Percentiles rank a stretch among this genome's conserved stretches.
phyloP scores from a whole-genome alignment of 176 grass and related monocot species.

The Aegilops bicornis region DNA sequence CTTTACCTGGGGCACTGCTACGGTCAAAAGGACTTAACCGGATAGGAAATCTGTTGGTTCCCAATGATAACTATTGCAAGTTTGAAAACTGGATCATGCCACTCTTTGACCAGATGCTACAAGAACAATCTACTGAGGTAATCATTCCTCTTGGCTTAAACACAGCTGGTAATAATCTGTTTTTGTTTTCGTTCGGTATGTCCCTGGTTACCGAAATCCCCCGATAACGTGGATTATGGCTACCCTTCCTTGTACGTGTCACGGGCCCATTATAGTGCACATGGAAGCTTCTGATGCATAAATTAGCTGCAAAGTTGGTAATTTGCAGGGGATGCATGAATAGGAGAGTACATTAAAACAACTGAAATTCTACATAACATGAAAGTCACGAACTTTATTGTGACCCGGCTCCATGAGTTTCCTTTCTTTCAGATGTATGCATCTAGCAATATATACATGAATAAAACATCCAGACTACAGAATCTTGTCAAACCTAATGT shows the following conservation, averaged over 20 bases:
- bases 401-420: not conserved
- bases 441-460: not conserved
- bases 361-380: not conserved
- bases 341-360: not conserved
- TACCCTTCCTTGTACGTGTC: not conserved
- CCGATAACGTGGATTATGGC: not conserved
- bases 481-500: not conserved
- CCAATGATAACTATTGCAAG: constrained; percentile 98
- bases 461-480: not conserved
- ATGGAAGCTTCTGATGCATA: not conserved
- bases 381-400: not conserved
- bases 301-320: not conserved
- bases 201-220: not conserved
- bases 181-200: not conserved
- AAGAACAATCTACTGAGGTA: constrained; percentile 82
- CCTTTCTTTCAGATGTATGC: not conserved
- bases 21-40: constrained; percentile 94
- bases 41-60: constrained; percentile 84
- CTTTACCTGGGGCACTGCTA: constrained; percentile 63
- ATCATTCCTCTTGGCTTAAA: not conserved
- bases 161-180: not conserved
- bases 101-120: constrained; percentile 76
- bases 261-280: not conserved
- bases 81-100: constrained; percentile 99
- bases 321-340: not conserved